Base-by-base conservation (phyloP, 495 filamentous ascomycete genomes). In the Penicillium psychrofluorescens region DNA sequence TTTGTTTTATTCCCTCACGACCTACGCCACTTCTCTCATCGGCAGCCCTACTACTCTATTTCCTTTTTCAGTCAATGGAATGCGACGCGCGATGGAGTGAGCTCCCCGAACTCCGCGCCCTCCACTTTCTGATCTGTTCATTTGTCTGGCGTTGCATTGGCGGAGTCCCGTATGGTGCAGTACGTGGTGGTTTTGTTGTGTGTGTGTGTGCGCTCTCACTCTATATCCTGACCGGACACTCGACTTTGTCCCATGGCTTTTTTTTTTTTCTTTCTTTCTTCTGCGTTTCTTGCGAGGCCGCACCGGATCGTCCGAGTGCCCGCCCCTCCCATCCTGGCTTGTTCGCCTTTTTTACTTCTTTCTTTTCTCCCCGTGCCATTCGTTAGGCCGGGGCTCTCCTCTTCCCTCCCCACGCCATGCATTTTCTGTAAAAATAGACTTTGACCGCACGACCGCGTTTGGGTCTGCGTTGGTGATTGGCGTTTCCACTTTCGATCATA, bases 381-480 rank as follows among this genome's bases (percentile, higher is more conserved):
- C 22, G 2, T 3, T 22, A 3, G 2, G 22, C 22, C 22, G 22
- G 38, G 31, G 35, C 46, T 46, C 38, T 44, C 41, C 41, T 55
- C 48, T 37, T 40, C 53, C 42, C 42, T 41, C 30, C 38, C 33
- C 29, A 11, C 38, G 45, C 44, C 41, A 49, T 61, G 59, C 65
- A 66, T 62, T 50, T 58, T 58, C 48, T 62, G 63, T 67, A 69
- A 67, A 69, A 67, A 64, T 69, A 69, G 66, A 69, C 59, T 68
- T 68, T 65, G 53, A 48, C 50, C 41, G 42, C 59, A 50, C 50
- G 40, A 43, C 52, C 52, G 36, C 36, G 51, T 53, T 56, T 49
- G 47, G 51, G 52, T 62, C 56, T 49, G 44, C 59, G 51, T 58
- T 62, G 61, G 62, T 57, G 60, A 67, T 69, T 69, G 66, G 64